Evolutionary conservation across 2,329 filamentous ascomycete genomes (phyloP), one percentile per base, ranked within the genome.

Genomic region (Claviceps citrina): DNA sequence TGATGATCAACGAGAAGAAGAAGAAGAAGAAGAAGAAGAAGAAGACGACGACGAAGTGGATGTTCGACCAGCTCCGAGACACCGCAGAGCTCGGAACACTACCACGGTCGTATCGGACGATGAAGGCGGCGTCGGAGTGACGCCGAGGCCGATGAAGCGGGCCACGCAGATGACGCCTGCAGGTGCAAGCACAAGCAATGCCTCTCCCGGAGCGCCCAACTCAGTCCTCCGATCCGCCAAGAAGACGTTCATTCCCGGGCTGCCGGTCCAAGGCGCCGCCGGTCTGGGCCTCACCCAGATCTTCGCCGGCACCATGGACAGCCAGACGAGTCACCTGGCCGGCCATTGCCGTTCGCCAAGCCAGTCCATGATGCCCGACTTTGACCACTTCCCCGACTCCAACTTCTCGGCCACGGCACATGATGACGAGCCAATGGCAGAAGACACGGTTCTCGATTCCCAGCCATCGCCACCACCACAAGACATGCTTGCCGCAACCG

Each of bases 301-400:
- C 46, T 95, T 94, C 54, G 83, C 82, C 5, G 84, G 84, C 10
- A 94, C 86, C 1, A 81, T 95, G 76, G 85, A 66, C 55, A 75
- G 68, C 48, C 70, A 75, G 49, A 47, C 52, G 42, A 49, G 50
- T 48, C n/a, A 22, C 13, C 31, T 16, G 20, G 40, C 49, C 15
- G 42, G 41, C 24, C 43, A 45, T n/a, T 56, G 50, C 24, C 43
- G 45, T n/a, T 56, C 50, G 7, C 58, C 58, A 27, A 62, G 58
- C 1, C 58, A 69, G 15, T 68, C 67, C 6, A 59, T 65, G 43
- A 71, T 76, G 55, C 76, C 79, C 3, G 70, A 69, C 30, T 66
- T 78, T 24, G 66, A 71, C 27, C 60, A 61, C 40, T 68, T 76
- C 40, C 59, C 74, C 1, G 72, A 78, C 44, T 72, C 68, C 18